Evolutionary conservation across 2,329 filamentous ascomycete genomes (phyloP), one percentile per base, ranked within the genome.

Genomic region (Pseudogymnoascus sp.): DNA sequence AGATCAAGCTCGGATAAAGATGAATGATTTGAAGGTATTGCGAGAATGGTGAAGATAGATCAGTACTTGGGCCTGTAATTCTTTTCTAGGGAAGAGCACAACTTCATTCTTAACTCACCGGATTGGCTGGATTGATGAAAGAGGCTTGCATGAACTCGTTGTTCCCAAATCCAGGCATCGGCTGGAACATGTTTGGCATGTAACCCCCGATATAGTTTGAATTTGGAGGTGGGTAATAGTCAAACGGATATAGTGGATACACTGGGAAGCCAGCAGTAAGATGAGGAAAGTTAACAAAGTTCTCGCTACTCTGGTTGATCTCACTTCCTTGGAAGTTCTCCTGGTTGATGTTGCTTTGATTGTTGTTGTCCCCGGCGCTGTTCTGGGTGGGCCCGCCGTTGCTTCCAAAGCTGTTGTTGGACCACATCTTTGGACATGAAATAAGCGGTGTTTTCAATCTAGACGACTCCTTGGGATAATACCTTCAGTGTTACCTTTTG

Each of bases 331-430:
- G 21, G 6, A 28, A 45, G 31, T 62, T 51, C 11, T n/a, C 16
- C 61, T 14, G 19, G 31, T 28, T 62, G 25, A 8, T 10, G 14
- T 45, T 62, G 25, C 16, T 62, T 31, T 41, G 43, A 31, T 51
- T 8, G 37, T n/a, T 28, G 61, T 43, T 41, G 43, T 31, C 39
- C 21, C 13, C 4, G 8, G 16, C 31, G 8, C 61, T 10, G 14
- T 62, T 73, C 68, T 70, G 69, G 65, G 66, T 68, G 70, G 68
- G 72, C 68, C 60, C 66, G 21, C 67, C 66, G 66, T 73, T 70
- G 63, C 61, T 67, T 31, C 67, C 67, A 66, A 69, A 72, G 11
- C 65, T 66, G 65, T 70, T 69, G 48, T 70, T 73, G 34, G 64
- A 65, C 71, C 71, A 73, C 71, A 73, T 73, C 10, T 48, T 62